Percentiles rank a stretch among this genome's conserved stretches.
phyloP scores from a whole-genome alignment of 108 stramenopile species.

The Stephanodiscus triporus region DNA sequence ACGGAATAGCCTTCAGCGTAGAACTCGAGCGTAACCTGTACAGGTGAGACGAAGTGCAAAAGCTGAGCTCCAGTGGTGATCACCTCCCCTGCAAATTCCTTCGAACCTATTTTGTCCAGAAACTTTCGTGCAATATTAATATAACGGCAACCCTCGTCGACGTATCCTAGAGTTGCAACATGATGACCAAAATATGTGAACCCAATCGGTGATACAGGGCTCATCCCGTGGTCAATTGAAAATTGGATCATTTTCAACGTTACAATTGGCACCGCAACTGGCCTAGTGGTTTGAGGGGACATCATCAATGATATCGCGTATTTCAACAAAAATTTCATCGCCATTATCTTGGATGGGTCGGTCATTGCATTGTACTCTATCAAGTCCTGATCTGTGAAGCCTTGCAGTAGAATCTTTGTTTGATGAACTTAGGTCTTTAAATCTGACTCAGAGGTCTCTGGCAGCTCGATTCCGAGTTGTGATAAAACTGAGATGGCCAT shows the following conservation, averaged over 20 bases:
- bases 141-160: constrained; percentile 12
- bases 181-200: constrained; percentile 19
- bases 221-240: constrained; percentile 17
- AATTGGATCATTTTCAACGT: constrained; percentile 15
- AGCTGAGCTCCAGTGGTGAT: not conserved
- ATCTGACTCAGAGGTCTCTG: not conserved
- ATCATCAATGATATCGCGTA: too few species aligned
- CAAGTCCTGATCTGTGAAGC: constrained; percentile 1
- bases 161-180: constrained; percentile 6
- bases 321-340: constrained; percentile 20
- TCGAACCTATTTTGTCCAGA: constrained; percentile 2
- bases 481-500: not conserved
- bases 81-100: constrained; percentile 14
- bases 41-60: constrained; percentile 5
- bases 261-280: not conserved
- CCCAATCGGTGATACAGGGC: constrained; percentile 12
- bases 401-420: not conserved
- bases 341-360: constrained; percentile 22
- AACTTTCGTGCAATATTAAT: constrained; percentile 17
- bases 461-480: constrained; percentile 5
- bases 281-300: not conserved
- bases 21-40: constrained; percentile 5
- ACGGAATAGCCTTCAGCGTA: not conserved
- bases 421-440: constrained; percentile 2
- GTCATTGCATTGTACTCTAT: constrained; percentile 17